Base-by-base conservation (phyloP, 257 asterid species). In the Nicotiana tabacum region DNA sequence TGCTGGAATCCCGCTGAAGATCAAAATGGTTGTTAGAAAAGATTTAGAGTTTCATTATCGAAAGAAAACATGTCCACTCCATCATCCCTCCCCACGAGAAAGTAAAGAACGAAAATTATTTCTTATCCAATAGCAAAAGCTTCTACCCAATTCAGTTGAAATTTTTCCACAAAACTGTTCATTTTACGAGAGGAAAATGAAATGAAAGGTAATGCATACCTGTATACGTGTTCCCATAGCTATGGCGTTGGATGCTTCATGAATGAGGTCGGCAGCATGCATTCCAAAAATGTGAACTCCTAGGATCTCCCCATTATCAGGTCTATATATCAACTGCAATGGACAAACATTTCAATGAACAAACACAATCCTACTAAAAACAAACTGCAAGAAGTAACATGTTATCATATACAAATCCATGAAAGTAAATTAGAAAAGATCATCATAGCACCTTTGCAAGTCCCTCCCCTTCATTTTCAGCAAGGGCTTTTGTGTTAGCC, bases 221-320 rank as follows among this genome's bases (percentile, higher is more conserved):
- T 94, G 98, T 83, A 94, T 83, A 78, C 88, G 92, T 68, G 97
- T 92, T 77, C 98, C 98, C 95, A 94, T 30, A 81, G 97, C 97
- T 83, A 94, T 94, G 72, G 98, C 97, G 83, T 94, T 94, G 68
- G 98, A 94, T 51, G 97, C 97, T 90, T 94, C 98, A 70, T 94
- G 98, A 77, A 94, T 94, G 85, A 94, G 98, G 90, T 94, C 98
- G 69, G 98, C 98, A 24, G 98, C 98, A 84, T 94, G 98, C 92
- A 92, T 55, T 64, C 98, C 98, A 88, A 94, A 92, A 79, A 94
- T 92, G 83, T 94, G 98, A 85, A 94, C 98, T 85, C 98, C 98
- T 35, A 94, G 97, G 86, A 94, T 94, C 92, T 91, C 98, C 24
- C 98, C 98, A 83, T 87, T 92, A 88, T 94, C 98, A 35, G 97